Conservation (phyloP, 1,284 basidiomycete species). For the Heterobasidion annosum region DNA sequence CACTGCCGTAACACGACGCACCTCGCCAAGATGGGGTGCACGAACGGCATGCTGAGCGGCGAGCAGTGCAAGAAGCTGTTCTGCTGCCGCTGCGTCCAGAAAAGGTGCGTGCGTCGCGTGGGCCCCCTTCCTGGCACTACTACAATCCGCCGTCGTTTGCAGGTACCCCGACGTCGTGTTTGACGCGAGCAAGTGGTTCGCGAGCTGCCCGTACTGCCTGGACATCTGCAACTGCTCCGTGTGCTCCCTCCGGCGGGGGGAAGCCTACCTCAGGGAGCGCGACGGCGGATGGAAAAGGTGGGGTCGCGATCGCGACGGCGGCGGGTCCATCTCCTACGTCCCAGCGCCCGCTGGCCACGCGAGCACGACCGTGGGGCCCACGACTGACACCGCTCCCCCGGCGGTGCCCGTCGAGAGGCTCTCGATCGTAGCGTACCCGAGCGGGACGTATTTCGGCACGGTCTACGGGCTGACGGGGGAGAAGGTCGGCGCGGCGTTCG, state of each 20-base stretch:
- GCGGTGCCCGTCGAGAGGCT: neutral
- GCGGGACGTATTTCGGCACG: neutral
- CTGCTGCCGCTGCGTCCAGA: conserved; percentile 8
- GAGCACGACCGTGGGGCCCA: neutral
- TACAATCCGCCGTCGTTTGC: too few species aligned
- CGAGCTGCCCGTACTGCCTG: conserved; percentile 5
- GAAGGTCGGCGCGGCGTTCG: neutral
- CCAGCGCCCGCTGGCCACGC: neutral
- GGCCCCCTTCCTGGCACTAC: too few species aligned
- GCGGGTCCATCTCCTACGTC: neutral
- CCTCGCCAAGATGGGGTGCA: conserved; percentile 6
- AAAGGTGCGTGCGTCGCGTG: conserved; percentile 3
- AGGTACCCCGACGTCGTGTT: conserved; percentile 10
- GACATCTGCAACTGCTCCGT: conserved; percentile 6
- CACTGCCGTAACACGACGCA: conserved; percentile 6
- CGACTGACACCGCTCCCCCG: neutral
- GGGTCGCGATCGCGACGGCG: neutral
- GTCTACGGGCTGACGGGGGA: neutral
- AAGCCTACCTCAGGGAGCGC: conserved; percentile 6
- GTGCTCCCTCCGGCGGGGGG: conserved; percentile 6
- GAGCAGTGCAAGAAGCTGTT: conserved; percentile 3
- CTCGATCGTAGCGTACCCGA: neutral
- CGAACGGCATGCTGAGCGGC: neutral
- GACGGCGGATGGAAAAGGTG: conserved; percentile 8
- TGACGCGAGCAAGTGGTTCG: neutral